Evolutionary conservation across 129 eudicot species (phyloP), one percentile per base, ranked within the genome.

Genomic region (Deinandra increscens): DNA sequence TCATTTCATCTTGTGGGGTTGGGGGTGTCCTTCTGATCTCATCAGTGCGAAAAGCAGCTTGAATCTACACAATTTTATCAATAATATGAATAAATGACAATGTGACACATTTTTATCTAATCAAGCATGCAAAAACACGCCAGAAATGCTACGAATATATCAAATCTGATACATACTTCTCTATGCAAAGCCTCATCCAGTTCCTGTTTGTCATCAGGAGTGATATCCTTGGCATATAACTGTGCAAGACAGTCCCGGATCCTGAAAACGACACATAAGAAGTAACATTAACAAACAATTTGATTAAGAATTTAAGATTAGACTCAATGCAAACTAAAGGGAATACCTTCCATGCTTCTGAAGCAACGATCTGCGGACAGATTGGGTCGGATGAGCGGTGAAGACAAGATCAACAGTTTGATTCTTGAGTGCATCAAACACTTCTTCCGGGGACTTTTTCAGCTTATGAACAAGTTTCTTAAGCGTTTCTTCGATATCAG

Each of bases 1-100:
- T 89, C 99, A 93, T 93, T 78, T 93, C 97, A 34, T 93, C 97
- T 75, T 93, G 99, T 22, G 99, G 99, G 10, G 97, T 85, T 1
- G 99, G 99, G 33, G 91, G 90, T 23, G 97, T 84, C 67, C 99
- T 83, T 36, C 92, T 80, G 68, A 93, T 93, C 72, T 93, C 99
- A 76, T 93, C 99, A 45, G 99, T 93, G 22, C 97, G 95, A 69
- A 93, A 93, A 62, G 99, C 99, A 73, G 99, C 99, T 93, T 94
- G 99, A 62, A 94, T 94, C 99, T 94, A 83, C 59, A 68, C 38
- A 44, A 45, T 17, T 12, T 29, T 26, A 26, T 26, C 31, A 26
- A 26, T 26, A 26, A 18, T 19, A 51, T 9, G 13, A 51, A 42
- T 3, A 26, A 26, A 26, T 26, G 31, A 26, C 31, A 26, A 26